Evolutionary conservation across 2,329 filamentous ascomycete genomes (phyloP).

Genomic region (Calonectria crousiana): DNA sequence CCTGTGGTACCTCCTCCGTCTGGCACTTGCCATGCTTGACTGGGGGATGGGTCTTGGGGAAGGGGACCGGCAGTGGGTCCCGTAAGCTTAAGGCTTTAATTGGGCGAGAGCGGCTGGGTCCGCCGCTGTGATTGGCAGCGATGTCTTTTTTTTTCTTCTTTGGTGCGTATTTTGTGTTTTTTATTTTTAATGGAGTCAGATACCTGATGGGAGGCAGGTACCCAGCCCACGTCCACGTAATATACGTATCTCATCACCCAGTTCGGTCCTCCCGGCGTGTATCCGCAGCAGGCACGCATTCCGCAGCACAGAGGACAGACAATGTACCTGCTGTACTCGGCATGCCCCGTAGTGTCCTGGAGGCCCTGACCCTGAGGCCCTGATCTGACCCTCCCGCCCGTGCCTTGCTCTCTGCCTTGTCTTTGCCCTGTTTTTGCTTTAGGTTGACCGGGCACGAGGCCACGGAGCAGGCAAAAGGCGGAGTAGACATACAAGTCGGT

Average conservation of each 20-base stretch:
- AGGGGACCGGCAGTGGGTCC: not conserved
- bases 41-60: not conserved
- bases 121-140: not conserved
- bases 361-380: not conserved
- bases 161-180: not conserved
- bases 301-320: not conserved
- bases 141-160: not conserved
- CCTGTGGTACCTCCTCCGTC: not conserved
- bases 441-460: not conserved
- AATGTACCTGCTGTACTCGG: not conserved
- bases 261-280: slow-evolving; percentile 12
- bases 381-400: not conserved
- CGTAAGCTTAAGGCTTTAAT: slow-evolving; percentile 1
- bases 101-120: not conserved
- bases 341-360: not conserved
- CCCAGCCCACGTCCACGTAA: not conserved
- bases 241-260: not conserved
- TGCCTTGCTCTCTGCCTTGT: not conserved
- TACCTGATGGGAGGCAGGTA: not conserved
- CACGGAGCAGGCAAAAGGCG: not conserved
- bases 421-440: not conserved
- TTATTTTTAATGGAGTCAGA: not conserved
- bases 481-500: not conserved
- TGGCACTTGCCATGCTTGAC: slow-evolving; percentile 8
- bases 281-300: slow-evolving; percentile 6